These are phyloP conservation scores for Blastomyces silverae DNA, from an alignment of 2,329 filamentous ascomycete species.

Conservation along the genomic window DNA sequence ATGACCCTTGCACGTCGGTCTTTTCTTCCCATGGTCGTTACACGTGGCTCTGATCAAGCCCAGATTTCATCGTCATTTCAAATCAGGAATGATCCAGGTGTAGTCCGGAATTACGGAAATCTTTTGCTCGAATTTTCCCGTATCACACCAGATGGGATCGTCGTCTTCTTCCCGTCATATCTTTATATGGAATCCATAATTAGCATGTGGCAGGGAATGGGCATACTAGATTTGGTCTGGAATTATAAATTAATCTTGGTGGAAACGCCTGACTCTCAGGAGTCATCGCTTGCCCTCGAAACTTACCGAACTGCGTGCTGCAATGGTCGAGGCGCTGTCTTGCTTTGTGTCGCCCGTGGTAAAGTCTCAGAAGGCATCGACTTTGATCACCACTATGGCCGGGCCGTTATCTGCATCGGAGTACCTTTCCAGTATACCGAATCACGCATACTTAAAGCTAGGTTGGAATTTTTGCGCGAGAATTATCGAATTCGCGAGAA, in stretches of 20 bases:
- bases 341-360: constrained; percentile 90
- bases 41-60: constrained; percentile 86
- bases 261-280: constrained; percentile 94
- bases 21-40: constrained; percentile 98
- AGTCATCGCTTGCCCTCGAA: constrained; percentile 90
- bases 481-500: constrained; percentile 96
- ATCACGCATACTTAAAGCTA: constrained; percentile 89
- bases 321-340: constrained; percentile 86
- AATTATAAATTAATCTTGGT: constrained; percentile 98
- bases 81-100: constrained; percentile 88
- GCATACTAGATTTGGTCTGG: constrained; percentile 95
- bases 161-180: constrained; percentile 99
- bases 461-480: constrained; percentile 91
- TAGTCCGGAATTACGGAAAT: constrained; percentile 95
- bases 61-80: constrained; percentile 90
- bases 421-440: constrained; percentile 99
- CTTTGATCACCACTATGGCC: constrained; percentile 97
- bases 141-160: constrained; percentile 91
- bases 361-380: constrained; percentile 98
- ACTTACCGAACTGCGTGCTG: constrained; percentile 97
- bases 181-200: constrained; percentile 99
- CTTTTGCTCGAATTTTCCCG: constrained; percentile 91
- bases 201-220: constrained; percentile 99
- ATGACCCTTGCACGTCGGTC: constrained; percentile 93
- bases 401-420: constrained; percentile 91